Evolutionary conservation across 2,329 filamentous ascomycete species (phyloP).

Genomic region (Furcasterigmium sp.): DNA sequence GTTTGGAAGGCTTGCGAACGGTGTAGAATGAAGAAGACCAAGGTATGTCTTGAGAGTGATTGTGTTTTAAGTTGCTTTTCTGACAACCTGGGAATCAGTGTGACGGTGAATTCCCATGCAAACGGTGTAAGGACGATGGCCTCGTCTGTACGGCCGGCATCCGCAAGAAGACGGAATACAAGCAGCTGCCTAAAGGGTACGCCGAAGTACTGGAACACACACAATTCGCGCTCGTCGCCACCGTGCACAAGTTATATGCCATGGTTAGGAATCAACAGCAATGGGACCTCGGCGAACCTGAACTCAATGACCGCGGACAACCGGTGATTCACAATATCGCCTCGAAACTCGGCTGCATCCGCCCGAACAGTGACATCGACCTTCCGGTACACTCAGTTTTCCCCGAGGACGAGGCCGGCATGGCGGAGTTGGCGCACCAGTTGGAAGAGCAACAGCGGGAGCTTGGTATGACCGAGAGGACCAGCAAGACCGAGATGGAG

Average conservation of each 20-base stretch:
- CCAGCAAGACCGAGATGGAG: constrained; percentile 26
- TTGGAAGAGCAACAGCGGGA: constrained; percentile 41
- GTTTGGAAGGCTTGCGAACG: constrained; percentile 64
- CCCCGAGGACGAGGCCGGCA: constrained; percentile 55
- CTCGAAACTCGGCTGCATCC: constrained; percentile 58
- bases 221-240: constrained; percentile 58
- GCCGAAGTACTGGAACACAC: constrained; percentile 62
- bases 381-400: constrained; percentile 53
- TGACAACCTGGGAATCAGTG: constrained; percentile 35
- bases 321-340: constrained; percentile 63
- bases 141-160: constrained; percentile 59
- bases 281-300: constrained; percentile 60
- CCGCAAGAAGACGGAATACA: constrained; percentile 64
- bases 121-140: constrained; percentile 61
- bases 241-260: constrained; percentile 59
- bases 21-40: constrained; percentile 66
- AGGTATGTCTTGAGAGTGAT: constrained; percentile 41
- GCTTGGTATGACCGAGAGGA: constrained; percentile 24
- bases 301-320: constrained; percentile 57
- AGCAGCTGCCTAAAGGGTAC: constrained; percentile 59
- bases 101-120: constrained; percentile 61
- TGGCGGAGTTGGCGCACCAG: constrained; percentile 51
- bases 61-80: neutral
- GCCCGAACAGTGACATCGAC: constrained; percentile 56
- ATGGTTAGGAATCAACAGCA: constrained; percentile 55